These are phyloP conservation scores for Fistulifera pelliculosa DNA, from an alignment of 108 stramenopile genomes.

Conservation along the genomic window DNA sequence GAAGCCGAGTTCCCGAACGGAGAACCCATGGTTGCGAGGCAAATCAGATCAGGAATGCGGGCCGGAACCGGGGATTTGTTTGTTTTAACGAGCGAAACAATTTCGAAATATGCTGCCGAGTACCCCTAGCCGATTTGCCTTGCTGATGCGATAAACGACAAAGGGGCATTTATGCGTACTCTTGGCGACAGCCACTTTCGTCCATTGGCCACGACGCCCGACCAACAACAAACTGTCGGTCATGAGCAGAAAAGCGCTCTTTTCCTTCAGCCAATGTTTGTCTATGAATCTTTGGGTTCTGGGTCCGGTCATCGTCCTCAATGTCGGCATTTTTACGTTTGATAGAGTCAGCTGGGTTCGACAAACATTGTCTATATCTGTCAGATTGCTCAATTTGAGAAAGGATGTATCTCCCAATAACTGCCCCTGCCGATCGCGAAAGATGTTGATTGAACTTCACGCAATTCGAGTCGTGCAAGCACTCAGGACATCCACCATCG, in stretches of 20 bases:
- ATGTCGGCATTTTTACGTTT: slow-evolving; percentile 20
- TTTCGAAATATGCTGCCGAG: slow-evolving; percentile 55
- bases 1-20: slow-evolving; percentile 81
- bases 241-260: slow-evolving; percentile 23
- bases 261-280: slow-evolving; percentile 14
- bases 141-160: neutral
- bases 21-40: slow-evolving; percentile 59
- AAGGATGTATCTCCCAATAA: slow-evolving; percentile 29
- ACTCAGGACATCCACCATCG: slow-evolving; percentile 78
- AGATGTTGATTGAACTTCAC: slow-evolving; percentile 64
- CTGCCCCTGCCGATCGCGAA: slow-evolving; percentile 27
- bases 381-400: slow-evolving; percentile 31
- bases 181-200: slow-evolving; percentile 1
- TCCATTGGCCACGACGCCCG: slow-evolving; percentile 38
- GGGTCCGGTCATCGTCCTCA: slow-evolving; percentile 13
- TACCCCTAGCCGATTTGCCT: slow-evolving; percentile 27
- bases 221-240: slow-evolving; percentile 49
- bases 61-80: slow-evolving; percentile 63
- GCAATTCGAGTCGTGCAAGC: slow-evolving; percentile 62
- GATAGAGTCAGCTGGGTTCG: slow-evolving; percentile 35
- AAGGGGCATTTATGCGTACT: neutral
- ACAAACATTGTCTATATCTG: slow-evolving; percentile 47
- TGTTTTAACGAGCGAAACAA: slow-evolving; percentile 54
- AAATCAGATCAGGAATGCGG: slow-evolving; percentile 76
- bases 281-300: slow-evolving; percentile 33